phyloP scores from a whole-genome alignment of 257 asterid species.

The Haberlea rhodopensis region DNA sequence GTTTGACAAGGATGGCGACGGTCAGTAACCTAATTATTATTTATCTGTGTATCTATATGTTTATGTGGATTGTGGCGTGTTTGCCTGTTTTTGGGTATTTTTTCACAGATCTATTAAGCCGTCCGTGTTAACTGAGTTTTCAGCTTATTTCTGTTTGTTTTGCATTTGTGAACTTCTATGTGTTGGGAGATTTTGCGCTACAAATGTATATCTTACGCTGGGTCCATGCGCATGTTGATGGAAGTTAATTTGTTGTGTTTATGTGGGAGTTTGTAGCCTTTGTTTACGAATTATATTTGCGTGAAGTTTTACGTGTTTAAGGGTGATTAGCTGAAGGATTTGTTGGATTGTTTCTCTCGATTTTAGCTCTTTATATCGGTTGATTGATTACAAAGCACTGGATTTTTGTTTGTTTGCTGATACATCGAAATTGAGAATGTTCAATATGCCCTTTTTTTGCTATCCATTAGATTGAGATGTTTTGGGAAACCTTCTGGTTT shows the following conservation, averaged over 20 bases:
- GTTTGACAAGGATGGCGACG: conserved; percentile 66
- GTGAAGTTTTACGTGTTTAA: no score
- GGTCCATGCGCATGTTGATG: neutral
- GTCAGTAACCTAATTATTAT: conserved; percentile 23
- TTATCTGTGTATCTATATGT: neutral
- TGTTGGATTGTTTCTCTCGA: neutral
- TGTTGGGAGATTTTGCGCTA: neutral
- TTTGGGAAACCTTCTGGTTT: neutral
- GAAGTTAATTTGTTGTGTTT: no score
- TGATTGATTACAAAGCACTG: neutral
- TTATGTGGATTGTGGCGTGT: neutral
- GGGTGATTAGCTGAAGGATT: neutral
- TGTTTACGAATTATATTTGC: no score
- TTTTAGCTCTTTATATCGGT: no score
- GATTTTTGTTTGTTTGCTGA: neutral
- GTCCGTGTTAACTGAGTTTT: neutral
- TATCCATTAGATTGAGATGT: neutral
- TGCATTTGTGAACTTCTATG: neutral
- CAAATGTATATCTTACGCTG: neutral
- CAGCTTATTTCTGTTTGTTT: neutral
- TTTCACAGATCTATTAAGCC: neutral
- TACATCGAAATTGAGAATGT: neutral
- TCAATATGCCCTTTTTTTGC: neutral
- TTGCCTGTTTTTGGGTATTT: neutral
- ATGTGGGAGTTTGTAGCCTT: no score